Base-by-base conservation (phyloP, 169 alveolate genomes). In the Pseudocohnilembus persalinus region DNA sequence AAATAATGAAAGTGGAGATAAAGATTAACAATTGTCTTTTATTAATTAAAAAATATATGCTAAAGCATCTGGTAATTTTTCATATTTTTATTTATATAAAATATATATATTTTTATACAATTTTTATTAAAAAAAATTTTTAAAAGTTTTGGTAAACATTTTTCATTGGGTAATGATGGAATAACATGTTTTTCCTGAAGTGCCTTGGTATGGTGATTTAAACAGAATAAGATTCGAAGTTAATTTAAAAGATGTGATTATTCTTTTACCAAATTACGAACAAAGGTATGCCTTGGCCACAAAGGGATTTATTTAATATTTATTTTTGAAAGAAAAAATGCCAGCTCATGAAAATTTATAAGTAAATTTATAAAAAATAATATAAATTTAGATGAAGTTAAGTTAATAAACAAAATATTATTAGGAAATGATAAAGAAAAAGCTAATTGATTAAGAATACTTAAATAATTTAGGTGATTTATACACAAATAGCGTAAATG, bases 391-490 rank as follows among this genome's bases (percentile, higher is more conserved):
- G n/a, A n/a, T n/a, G n/a, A n/a, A n/a, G n/a, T n/a, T n/a, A n/a
- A n/a, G n/a, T n/a, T n/a, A n/a, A n/a, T n/a, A n/a, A n/a, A n/a
- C n/a, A n/a, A n/a, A n/a, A n/a, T n/a, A n/a, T n/a, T n/a, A n/a
- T n/a, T n/a, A n/a, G n/a, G 31, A 79, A 63, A 79, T 33, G 26
- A 29, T 79, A 15, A 79, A 35, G 25, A 49, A 79, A 6, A 72
- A 72, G 29, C 29, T 29, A 29, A 72, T 79, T 0, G 84, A 79
- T 29, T 29, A 79, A 28, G 74, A 79, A n/a, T 79, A 49, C 20
- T 63, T 79, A 28, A 28, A 35, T 63, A 76, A 79, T 63, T 1
- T 79, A 49, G 84, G 84, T 0, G 84, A 79, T 49, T 64, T 79
- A 16, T 79, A 49, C 64, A n/a, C 74, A 0, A 34, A 35, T 11